These are phyloP conservation scores for Pseudoneurospora amorphoporcata DNA, from an alignment of 495 filamentous ascomycete species.

Conservation along the genomic window DNA sequence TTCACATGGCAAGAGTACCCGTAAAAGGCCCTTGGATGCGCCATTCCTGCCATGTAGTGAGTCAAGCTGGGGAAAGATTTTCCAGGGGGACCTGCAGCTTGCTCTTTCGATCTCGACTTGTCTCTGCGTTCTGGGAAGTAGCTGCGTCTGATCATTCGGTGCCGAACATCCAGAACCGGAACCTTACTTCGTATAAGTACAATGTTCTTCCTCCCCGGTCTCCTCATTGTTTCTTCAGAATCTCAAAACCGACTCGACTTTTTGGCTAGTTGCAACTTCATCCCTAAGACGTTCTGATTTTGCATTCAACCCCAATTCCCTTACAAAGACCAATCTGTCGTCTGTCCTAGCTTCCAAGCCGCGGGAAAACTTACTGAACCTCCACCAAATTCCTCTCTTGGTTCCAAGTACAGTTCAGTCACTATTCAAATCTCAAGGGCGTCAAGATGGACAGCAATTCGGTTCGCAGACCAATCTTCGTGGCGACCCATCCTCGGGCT, in stretches of 20 bases:
- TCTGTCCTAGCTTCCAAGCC: neutral
- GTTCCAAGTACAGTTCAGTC: neutral
- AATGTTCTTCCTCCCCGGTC: neutral
- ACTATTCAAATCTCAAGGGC: neutral
- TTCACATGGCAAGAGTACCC: neutral
- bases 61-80: neutral
- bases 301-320: neutral
- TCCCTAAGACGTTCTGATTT: neutral
- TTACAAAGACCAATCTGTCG: neutral
- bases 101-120: neutral
- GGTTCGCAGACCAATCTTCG: constrained; percentile 64
- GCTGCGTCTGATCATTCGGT: neutral
- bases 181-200: neutral
- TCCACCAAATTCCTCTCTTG: neutral
- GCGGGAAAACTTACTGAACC: neutral
- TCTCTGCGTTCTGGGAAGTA: neutral
- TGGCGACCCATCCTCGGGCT: constrained; percentile 85
- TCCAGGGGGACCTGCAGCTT: neutral
- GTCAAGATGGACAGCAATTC: neutral
- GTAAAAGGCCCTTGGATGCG: neutral
- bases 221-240: neutral
- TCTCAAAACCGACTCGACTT: neutral
- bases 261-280: neutral
- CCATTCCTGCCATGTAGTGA: neutral
- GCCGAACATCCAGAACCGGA: neutral